Conservation (phyloP, 352 stramenopile genomes). For the Phytophthora kernoviae region DNA sequence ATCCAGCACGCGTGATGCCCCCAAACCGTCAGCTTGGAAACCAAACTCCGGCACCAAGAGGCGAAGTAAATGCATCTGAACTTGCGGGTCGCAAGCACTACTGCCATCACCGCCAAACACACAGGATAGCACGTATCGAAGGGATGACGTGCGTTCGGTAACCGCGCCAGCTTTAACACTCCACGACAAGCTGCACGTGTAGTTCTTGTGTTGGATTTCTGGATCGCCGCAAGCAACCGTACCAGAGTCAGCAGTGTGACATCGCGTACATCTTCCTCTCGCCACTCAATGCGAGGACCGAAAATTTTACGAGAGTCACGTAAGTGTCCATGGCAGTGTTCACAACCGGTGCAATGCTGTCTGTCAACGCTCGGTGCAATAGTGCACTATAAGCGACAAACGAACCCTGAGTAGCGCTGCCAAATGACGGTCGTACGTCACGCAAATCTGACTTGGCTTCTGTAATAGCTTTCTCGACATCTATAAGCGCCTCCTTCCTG, state of each 20-base stretch:
- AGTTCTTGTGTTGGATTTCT: slow-evolving; percentile 79
- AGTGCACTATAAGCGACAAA: slow-evolving; percentile 72
- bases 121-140: slow-evolving; percentile 76
- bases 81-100: slow-evolving; percentile 46
- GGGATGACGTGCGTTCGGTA: slow-evolving; percentile 64
- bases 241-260: slow-evolving; percentile 69
- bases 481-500: slow-evolving; percentile 78
- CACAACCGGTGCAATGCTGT: slow-evolving; percentile 78
- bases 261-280: slow-evolving; percentile 61
- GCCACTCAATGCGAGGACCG: slow-evolving; percentile 76
- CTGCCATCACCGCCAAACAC: slow-evolving; percentile 70
- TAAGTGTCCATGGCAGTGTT: slow-evolving; percentile 75
- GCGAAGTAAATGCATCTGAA: slow-evolving; percentile 85
- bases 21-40: slow-evolving; percentile 72
- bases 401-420: slow-evolving; percentile 62
- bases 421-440: slow-evolving; percentile 64
- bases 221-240: slow-evolving; percentile 67
- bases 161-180: slow-evolving; percentile 73
- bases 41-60: slow-evolving; percentile 80
- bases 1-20: slow-evolving; percentile 55
- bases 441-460: slow-evolving; percentile 76
- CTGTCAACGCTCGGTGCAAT: slow-evolving; percentile 59
- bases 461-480: slow-evolving; percentile 69
- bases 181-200: slow-evolving; percentile 77
- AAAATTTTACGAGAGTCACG: slow-evolving; percentile 74